phyloP scores from a whole-genome alignment of 805 yeast species.

The Kuraishia ogatae region DNA sequence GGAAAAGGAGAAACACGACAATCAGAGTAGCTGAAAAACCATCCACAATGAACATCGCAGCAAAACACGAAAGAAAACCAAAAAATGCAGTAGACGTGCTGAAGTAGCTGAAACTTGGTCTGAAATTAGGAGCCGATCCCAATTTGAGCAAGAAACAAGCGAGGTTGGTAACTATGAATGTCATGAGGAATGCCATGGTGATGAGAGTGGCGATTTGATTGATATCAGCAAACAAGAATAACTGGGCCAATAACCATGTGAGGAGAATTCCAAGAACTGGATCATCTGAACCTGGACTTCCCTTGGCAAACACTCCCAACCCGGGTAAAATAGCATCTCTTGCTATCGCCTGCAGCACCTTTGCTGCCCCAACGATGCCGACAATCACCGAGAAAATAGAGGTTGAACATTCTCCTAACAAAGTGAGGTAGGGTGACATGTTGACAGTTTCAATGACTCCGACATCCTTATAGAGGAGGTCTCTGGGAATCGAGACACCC shows the following conservation, averaged over 20 bases:
- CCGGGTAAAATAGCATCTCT: slow-evolving; percentile 86
- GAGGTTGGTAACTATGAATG: slow-evolving; percentile 86
- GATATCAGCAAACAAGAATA: slow-evolving; percentile 81
- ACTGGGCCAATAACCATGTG: slow-evolving; percentile 79
- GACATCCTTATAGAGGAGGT: slow-evolving; percentile 65
- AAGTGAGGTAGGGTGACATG: slow-evolving; percentile 54
- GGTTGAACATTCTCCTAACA: slow-evolving; percentile 88
- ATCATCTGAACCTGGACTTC: slow-evolving; percentile 36
- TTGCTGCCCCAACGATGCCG: slow-evolving; percentile 94
- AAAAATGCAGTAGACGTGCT: slow-evolving; percentile 70
- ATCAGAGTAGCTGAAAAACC: slow-evolving; percentile 80
- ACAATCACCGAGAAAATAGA: slow-evolving; percentile 88
- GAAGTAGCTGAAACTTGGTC: slow-evolving; percentile 91
- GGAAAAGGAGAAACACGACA: slow-evolving; percentile 50
- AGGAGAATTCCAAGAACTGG: slow-evolving; percentile 59
- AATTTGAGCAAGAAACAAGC: slow-evolving; percentile 86
- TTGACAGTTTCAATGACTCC: slow-evolving; percentile 81
- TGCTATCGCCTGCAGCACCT: slow-evolving; percentile 84
- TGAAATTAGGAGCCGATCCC: slow-evolving; percentile 95
- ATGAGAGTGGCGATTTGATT: slow-evolving; percentile 92
- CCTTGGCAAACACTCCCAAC: slow-evolving; percentile 46
- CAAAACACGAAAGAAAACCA: slow-evolving; percentile 62
- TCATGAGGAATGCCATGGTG: slow-evolving; percentile 96
- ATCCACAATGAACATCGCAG: slow-evolving; percentile 93
- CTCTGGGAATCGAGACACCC: slow-evolving; percentile 76